Percentiles rank a stretch among this genome's conserved stretches.
Evolutionary conservation across 2,329 filamentous ascomycete species (phyloP).

Genomic region (Chrysosphaeria jannelii): DNA sequence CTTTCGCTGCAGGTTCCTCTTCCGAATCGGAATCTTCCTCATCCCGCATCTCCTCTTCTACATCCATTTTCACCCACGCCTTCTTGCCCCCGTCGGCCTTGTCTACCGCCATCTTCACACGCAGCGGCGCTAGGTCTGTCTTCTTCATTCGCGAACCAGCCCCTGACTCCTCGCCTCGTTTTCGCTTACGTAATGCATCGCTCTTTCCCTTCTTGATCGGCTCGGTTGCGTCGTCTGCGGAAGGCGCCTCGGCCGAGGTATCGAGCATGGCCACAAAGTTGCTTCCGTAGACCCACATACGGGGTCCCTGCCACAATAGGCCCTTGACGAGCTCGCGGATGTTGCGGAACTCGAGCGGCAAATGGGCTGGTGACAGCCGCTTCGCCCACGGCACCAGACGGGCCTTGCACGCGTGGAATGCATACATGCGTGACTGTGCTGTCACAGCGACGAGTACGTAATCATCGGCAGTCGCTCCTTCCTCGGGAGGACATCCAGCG

Average conservation of each 20-base stretch:
- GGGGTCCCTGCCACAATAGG: conserved; percentile 48
- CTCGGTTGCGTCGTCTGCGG: background rate
- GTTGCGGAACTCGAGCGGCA: conserved; percentile 44
- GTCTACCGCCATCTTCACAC: conserved; percentile 10
- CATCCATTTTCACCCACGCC: conserved; percentile 10
- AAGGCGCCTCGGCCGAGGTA: conserved; percentile 26
- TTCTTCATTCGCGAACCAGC: conserved; percentile 21
- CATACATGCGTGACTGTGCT: conserved; percentile 32
- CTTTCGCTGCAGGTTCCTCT: background rate
- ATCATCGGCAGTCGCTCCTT: conserved; percentile 10
- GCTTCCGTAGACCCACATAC: conserved; percentile 67
- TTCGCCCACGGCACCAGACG: conserved; percentile 62
- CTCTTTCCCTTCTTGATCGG: background rate
- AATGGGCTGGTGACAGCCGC: conserved; percentile 42
- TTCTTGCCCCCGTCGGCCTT: conserved; percentile 8
- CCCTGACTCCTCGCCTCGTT: conserved; percentile 19
- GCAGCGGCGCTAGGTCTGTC: conserved; percentile 14
- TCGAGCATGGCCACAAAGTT: conserved; percentile 86
- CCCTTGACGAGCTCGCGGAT: conserved; percentile 61
- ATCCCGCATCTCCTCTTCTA: conserved; percentile 10
- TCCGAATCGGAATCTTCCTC: conserved; percentile 7
- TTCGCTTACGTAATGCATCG: conserved; percentile 16
- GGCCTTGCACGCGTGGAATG: conserved; percentile 54
- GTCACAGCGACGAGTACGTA: conserved; percentile 23
- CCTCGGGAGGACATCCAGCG: conserved; percentile 1